Evolutionary conservation across 352 stramenopile species (phyloP), one percentile per base, ranked within the genome.

Genomic region (Phytophthora multivora): DNA sequence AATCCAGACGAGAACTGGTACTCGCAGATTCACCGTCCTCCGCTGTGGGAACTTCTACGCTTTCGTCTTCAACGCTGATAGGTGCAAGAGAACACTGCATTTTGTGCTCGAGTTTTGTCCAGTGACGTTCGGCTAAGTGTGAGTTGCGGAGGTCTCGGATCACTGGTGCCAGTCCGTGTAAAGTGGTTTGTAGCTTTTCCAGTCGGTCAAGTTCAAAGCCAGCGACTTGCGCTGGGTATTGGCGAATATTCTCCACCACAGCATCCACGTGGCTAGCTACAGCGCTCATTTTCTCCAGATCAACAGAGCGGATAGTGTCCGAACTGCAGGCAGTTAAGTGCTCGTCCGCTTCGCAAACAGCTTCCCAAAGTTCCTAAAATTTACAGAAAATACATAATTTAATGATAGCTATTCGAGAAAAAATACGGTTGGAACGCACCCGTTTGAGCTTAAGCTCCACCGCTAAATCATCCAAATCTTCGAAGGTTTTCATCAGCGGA

Each of bases 71-170:
- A 12, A 23, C 16, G 12, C 31, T 51, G 9, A 26, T 3, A 18
- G 59, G 48, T 4, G 36, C 28, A 16, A 91, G 80, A 0, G 57
- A 75, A 13, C 74, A 86, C 13, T 79, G 58, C 62, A 91, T 69
- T 47, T 89, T 93, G 65, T 88, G 64, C 47, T 93, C 83, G 0
- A 93, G 61, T 40, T 90, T 90, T 2, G 63, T 79, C 83, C 83
- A 93, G 51, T 93, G 83, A 5, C 80, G 78, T 18, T 87, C 77
- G 31, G 74, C 69, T 16, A 93, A 16, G 21, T 79, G 54, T 0
- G 79, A 70, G 25, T 90, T 93, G 8, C 81, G 70, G 2, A 93
- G 50, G 52, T 91, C 80, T 4, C 76, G 78, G 33, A 93, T 78
- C 0, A 91, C 73, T 0, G 80, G 79, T 0, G 61, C 69, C 19